A percentile compares a stretch with the other conserved stretches of the same genome.
These are phyloP conservation scores for Pythium volutum DNA, from an alignment of 352 stramenopile species.

Conservation along the genomic window DNA sequence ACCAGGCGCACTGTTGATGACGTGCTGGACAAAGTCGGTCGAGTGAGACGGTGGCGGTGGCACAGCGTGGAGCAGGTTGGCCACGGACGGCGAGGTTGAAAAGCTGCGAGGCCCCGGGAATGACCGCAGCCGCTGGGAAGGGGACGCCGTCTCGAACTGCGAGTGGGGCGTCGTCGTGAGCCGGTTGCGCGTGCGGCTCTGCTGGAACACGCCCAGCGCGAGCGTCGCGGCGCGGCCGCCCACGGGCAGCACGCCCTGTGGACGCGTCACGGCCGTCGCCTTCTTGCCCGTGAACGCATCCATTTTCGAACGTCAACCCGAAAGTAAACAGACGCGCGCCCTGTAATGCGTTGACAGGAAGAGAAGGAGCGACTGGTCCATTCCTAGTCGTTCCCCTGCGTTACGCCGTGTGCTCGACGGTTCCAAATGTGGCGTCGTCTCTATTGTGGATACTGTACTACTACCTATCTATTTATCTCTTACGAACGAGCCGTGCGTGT, in stretches of 20 bases:
- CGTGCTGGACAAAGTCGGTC: constrained; percentile 34
- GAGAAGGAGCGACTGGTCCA: background rate
- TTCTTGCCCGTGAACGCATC: constrained; percentile 10
- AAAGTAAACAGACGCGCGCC: too few species aligned
- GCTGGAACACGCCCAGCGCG: constrained; percentile 39
- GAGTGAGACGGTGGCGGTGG: background rate
- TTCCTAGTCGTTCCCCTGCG: too few species aligned
- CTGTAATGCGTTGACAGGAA: background rate
- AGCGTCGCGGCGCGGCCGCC: constrained; percentile 32
- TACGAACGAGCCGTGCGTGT: constrained; percentile 88
- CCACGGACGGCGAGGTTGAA: constrained; percentile 16
- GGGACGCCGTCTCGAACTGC: too few species aligned
- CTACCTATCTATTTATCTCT: constrained; percentile 3
- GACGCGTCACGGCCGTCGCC: constrained; percentile 20
- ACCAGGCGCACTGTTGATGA: constrained; percentile 44
- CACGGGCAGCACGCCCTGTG: constrained; percentile 2
- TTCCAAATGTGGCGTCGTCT: too few species aligned
- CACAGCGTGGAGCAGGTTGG: background rate
- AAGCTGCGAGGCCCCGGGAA: background rate
- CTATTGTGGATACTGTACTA: constrained; percentile 3
- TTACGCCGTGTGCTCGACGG: too few species aligned
- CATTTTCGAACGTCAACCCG: background rate
- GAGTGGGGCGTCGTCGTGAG: background rate
- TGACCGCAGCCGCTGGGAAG: background rate
- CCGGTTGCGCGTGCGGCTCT: constrained; percentile 25